Evolutionary conservation across 108 stramenopile species (phyloP).

Genomic region (Poteriospumella lacustris): DNA sequence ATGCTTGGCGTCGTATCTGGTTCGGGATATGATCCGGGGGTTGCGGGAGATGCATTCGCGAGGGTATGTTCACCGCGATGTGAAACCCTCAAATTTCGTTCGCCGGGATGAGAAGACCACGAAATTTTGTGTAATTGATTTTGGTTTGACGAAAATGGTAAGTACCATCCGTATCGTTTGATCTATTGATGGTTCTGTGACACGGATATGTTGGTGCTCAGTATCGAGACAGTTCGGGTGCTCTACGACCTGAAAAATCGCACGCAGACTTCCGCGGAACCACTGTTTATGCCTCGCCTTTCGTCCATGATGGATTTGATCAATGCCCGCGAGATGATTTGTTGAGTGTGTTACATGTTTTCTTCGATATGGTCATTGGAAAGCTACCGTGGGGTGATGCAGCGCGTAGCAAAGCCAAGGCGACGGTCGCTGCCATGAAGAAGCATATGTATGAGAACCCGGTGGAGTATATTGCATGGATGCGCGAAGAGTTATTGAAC

Average conservation of each 20-base stretch:
- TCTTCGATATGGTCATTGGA: constrained; percentile 41
- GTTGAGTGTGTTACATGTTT: constrained; percentile 42
- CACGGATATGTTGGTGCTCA: background rate
- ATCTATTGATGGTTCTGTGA: background rate
- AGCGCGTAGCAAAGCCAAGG: background rate
- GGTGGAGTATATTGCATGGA: background rate
- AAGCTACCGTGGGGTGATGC: constrained; percentile 45
- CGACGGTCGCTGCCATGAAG: constrained; percentile 3
- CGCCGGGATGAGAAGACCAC: constrained; percentile 31
- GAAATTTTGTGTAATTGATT: constrained; percentile 46
- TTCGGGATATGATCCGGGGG: constrained; percentile 41
- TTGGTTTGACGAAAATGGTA: constrained; percentile 40
- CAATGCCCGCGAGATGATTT: constrained; percentile 49
- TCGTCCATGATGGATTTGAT: constrained; percentile 27
- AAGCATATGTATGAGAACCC: background rate
- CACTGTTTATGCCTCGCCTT: constrained; percentile 39
- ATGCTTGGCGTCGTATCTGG: background rate
- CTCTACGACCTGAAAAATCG: constrained; percentile 28
- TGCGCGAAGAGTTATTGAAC: background rate
- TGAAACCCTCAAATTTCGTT: constrained; percentile 49
- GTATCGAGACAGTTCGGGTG: constrained; percentile 25
- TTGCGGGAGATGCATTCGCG: constrained; percentile 35
- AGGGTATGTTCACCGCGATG: constrained; percentile 45
- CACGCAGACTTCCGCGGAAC: constrained; percentile 46
- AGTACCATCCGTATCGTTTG: background rate